Conservation (phyloP, 2,329 filamentous ascomycete genomes). For the Pseudogymnoascus sp. region DNA sequence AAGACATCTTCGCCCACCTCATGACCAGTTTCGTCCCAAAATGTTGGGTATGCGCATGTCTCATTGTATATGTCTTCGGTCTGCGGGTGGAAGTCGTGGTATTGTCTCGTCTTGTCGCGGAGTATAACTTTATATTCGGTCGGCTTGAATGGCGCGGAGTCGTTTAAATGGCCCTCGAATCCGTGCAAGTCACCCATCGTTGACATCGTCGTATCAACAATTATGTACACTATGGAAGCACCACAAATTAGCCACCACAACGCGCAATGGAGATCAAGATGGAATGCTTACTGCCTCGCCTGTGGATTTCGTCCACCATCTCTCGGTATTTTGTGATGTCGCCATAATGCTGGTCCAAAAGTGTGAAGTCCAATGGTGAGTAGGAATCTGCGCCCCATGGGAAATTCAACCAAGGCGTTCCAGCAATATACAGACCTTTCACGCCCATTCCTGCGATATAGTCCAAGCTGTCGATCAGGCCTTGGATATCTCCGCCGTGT, state of each 20-base stretch:
- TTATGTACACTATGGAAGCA: constrained; percentile 44
- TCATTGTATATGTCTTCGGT: constrained; percentile 39
- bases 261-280: background rate
- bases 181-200: constrained; percentile 59
- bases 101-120: constrained; percentile 43
- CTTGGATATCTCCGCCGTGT: constrained; percentile 53
- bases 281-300: constrained; percentile 35
- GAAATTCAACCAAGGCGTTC: constrained; percentile 54
- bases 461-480: constrained; percentile 52
- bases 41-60: constrained; percentile 50
- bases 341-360: constrained; percentile 56
- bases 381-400: constrained; percentile 60
- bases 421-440: constrained; percentile 56
- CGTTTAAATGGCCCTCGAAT: constrained; percentile 52
- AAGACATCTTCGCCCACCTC: constrained; percentile 47
- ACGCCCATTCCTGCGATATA: constrained; percentile 61
- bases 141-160: constrained; percentile 46
- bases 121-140: constrained; percentile 47
- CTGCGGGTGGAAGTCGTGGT: constrained; percentile 47
- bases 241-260: background rate
- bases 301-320: constrained; percentile 51
- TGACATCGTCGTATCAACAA: constrained; percentile 58
- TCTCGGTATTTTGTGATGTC: constrained; percentile 50
- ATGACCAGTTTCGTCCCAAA: constrained; percentile 52
- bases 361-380: constrained; percentile 49